Base-by-base conservation (phyloP, 2,329 filamentous ascomycete genomes). In the Fusarium cyanostomum region DNA sequence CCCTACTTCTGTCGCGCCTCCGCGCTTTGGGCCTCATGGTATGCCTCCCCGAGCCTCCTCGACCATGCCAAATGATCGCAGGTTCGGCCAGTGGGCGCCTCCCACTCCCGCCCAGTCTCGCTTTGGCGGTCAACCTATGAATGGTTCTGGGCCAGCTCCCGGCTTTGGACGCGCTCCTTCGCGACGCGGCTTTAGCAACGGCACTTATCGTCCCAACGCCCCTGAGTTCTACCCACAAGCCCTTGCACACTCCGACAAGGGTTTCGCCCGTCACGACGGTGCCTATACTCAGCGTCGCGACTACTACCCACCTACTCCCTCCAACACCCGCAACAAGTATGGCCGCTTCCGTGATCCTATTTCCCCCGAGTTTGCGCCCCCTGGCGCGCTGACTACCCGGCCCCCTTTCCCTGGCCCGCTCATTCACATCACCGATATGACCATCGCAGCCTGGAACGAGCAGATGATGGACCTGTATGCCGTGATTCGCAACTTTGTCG, bases 381-480 rank as follows among this genome's bases (percentile, higher is more conserved):
- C 60, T 11, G 41, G 58, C 5, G 59, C 62, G 31, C 39, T 74
- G 30, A 55, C 66, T n/a, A 56, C 44, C 18, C 67, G 68, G 30
- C 54, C 39, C 45, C 41, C 41, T 28, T 60, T 67, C 50, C 45
- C 62, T 8, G 67, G 68, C 0, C 72, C 75, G 11, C 70, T 75
- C 10, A 74, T 78, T 16, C 74, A 77, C 38, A 68, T 78, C 59
- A 77, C 73, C 4, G 75, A 78, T 31, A 71, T 70, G 41, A 69
- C 70, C 10, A 72, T 78, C 18, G 50, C 61, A 1, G 69, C 71
- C 3, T 79, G 77, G 77, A 73, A 75, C 48, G 73, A 74, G 28
- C 70, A 74, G 37, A 71, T 78, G 59, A 74, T 74, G 65, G 74
- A 77, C 10, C 72, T 79, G 31, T 79, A 79, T 57, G 63, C 66